Conservation (phyloP, 2,329 filamentous ascomycete genomes). For the Sporothrix variecibatus region DNA sequence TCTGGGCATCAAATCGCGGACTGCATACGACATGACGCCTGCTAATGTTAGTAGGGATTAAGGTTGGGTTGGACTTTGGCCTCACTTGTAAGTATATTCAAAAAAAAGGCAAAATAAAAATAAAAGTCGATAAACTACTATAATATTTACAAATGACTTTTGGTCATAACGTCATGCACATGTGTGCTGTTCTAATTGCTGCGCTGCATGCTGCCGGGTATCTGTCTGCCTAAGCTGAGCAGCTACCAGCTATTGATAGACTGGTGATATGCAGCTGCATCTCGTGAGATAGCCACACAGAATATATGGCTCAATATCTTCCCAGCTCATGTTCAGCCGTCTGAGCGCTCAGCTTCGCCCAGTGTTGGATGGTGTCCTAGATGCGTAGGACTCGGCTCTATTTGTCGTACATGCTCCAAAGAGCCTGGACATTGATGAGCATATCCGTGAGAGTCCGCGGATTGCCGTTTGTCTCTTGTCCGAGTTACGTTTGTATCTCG, state of each 20-base stretch:
- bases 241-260: not conserved
- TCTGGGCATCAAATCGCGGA: not conserved
- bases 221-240: not conserved
- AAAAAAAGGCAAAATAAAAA: not conserved
- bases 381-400: not conserved
- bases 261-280: not conserved
- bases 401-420: not conserved
- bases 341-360: not conserved
- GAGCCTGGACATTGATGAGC: not conserved
- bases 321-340: not conserved
- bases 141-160: not conserved
- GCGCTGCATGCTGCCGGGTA: not conserved
- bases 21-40: not conserved
- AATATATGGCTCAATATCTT: not conserved
- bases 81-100: not conserved
- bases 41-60: too few species aligned
- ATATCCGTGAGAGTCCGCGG: not conserved
- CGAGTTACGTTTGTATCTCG: not conserved
- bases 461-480: conserved; percentile 3
- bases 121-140: not conserved
- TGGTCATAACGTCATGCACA: conserved; percentile 10
- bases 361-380: not conserved
- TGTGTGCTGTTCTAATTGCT: not conserved
- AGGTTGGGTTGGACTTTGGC: too few species aligned
- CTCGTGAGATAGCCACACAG: not conserved